A percentile compares a stretch with the other conserved stretches of the same genome.
These are phyloP conservation scores for Cnidoscolus chayamansa DNA, from an alignment of 441 rosid species.

Conservation along the genomic window DNA sequence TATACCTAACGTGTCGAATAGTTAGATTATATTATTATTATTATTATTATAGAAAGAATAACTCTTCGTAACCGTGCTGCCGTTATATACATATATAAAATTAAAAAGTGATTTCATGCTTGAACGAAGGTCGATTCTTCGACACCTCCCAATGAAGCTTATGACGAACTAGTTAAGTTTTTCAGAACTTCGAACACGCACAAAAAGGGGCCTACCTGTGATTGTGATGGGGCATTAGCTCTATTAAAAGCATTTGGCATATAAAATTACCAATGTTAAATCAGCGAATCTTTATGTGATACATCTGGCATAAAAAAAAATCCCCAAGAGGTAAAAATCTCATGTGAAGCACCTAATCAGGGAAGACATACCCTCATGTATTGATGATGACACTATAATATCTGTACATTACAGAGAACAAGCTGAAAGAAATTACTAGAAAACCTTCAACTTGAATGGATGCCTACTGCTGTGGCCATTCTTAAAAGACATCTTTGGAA, in stretches of 20 bases:
- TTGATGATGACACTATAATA: slow-evolving; percentile 38
- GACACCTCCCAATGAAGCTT: no score
- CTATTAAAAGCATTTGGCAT: slow-evolving; percentile 8
- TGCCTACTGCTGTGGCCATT: slow-evolving; percentile 9
- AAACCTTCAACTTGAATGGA: slow-evolving; percentile 27
- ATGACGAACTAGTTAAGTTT: no score
- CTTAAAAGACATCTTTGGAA: background rate
- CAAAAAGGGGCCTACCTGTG: background rate
- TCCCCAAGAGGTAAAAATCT: slow-evolving; percentile 3
- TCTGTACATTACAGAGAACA: slow-evolving; percentile 51
- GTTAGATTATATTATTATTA: no score
- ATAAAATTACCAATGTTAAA: slow-evolving; percentile 11
- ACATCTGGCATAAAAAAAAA: slow-evolving; percentile 17
- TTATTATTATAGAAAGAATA: no score
- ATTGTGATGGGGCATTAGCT: background rate
- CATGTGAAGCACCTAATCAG: slow-evolving; percentile 14
- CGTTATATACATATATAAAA: no score
- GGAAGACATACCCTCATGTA: slow-evolving; percentile 29
- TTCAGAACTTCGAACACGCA: no score
- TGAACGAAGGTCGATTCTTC: no score
- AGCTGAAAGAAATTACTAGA: slow-evolving; percentile 28
- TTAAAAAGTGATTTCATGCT: no score
- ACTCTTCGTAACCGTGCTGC: no score
- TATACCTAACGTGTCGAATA: no score
- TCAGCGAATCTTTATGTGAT: slow-evolving; percentile 14